Evolutionary conservation across 305 asterid species (phyloP), one percentile per base, ranked within the genome.

Genomic region (Nicotiana rustica): DNA sequence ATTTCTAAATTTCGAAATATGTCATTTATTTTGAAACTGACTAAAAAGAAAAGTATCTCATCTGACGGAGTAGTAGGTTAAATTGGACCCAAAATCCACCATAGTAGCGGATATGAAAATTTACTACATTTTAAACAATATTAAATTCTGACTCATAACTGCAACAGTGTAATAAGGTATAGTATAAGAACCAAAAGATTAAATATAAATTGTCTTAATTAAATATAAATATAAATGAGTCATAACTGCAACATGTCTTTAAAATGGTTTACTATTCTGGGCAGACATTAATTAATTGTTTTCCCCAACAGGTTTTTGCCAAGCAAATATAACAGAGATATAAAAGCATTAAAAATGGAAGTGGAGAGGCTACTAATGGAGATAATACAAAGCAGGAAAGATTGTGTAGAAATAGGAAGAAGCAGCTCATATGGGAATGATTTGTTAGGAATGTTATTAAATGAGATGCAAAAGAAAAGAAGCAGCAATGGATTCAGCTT

Each of bases 301-400:
- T 80, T 29, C 33, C 10, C 18, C 2, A 7, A 8, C 90, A 96
- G 99, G 82, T 94, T 89, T 78, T 86, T 96, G 0, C 99, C 99
- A 0, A 96, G 97, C 86, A 96, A 92, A 85, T 94, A 93, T 88
- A 94, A 96, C 84, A 86, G 97, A 78, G 97, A 96, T 78, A 93
- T 96, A 87, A 94, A 93, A 76, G 84, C 94, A 2, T 75, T 92
- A 19, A 94, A 96, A 67, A 66, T 80, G 77, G 97, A 96, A 82
- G 98, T 96, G 80, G 99, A 96, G 90, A 91, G 88, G 78, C 77
- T 88, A 61, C 12, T 96, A 56, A 94, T 96, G 99, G 94, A 96
- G 88, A 96, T 96, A 81, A 94, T 96, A 78, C 93, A 94, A 78
- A 90, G 97, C 75, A 89, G 99, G 15, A 88, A 84, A 25, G 96